phyloP scores from a whole-genome alignment of 208 protist species.

The Porcisia hertigi region DNA sequence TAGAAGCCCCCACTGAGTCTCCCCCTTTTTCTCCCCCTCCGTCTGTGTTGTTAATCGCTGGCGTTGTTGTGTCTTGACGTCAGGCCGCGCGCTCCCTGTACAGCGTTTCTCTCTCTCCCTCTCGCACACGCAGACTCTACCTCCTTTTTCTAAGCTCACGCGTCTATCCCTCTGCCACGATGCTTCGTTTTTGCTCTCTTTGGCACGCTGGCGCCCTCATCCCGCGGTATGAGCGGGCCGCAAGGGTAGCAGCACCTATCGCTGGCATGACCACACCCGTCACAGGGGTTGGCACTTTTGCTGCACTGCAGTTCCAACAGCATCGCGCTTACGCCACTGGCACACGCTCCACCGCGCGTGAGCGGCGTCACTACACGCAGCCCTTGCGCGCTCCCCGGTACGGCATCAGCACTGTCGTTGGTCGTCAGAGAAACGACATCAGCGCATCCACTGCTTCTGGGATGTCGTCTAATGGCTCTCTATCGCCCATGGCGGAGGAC shows the following conservation, averaged over 20 bases:
- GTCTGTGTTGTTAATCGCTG: background rate
- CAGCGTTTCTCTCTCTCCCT: background rate
- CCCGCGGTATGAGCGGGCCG: background rate
- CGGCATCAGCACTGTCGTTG: constrained; percentile 28
- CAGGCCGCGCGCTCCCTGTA: background rate
- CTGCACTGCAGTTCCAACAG: background rate
- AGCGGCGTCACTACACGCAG: constrained; percentile 26
- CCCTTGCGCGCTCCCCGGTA: constrained; percentile 20
- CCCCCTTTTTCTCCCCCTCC: background rate
- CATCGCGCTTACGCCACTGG: constrained; percentile 13
- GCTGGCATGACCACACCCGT: background rate
- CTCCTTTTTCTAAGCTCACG: background rate
- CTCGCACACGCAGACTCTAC: background rate
- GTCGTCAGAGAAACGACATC: constrained; percentile 13
- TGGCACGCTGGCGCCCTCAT: background rate
- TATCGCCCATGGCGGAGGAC: constrained; percentile 9
- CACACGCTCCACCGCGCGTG: constrained; percentile 4
- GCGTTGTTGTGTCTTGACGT: background rate
- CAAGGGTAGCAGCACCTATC: background rate
- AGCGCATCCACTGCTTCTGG: background rate
- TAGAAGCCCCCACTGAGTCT: too few species aligned
- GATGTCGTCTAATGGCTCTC: background rate
- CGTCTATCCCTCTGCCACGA: background rate
- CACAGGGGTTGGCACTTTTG: background rate
- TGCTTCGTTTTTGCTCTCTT: background rate